A percentile compares a stretch with the other conserved stretches of the same genome.
Evolutionary conservation across 306 rosid genomes (phyloP).

Genomic region (Prunus campanulata): DNA sequence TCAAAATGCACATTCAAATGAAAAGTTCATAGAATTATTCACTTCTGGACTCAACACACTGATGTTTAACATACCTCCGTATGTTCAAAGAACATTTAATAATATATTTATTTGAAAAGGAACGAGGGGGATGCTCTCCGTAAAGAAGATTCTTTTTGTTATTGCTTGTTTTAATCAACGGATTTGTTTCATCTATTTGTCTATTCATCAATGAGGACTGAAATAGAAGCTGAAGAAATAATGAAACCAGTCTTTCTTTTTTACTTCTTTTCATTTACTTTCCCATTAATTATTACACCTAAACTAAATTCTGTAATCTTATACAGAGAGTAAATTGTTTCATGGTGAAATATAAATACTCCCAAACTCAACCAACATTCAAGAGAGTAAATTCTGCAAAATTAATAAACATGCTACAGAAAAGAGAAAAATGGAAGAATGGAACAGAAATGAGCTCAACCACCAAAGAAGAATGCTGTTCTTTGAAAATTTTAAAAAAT

Average conservation of each 20-base stretch:
- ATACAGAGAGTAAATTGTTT: background rate
- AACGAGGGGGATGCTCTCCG: background rate
- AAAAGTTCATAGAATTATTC: background rate
- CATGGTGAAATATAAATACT: background rate
- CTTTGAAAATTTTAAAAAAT: background rate
- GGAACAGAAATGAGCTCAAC: background rate
- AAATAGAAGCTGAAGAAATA: background rate
- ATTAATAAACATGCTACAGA: background rate
- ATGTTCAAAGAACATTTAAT: background rate
- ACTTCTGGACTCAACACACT: background rate
- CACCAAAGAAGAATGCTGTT: background rate
- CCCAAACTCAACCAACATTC: background rate
- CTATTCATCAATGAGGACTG: background rate
- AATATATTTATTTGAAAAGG: background rate
- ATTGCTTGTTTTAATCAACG: background rate
- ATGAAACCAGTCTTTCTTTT: background rate
- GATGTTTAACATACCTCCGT: background rate
- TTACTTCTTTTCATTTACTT: background rate
- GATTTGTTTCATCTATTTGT: background rate
- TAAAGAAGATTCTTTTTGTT: background rate
- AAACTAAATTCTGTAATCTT: background rate
- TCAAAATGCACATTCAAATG: background rate
- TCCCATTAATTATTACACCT: background rate
- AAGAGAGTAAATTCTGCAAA: background rate
- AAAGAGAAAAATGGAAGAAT: background rate